These are phyloP conservation scores for Suaeda aralocaspica DNA, from an alignment of 148 eudicot genomes.

Conservation along the genomic window DNA sequence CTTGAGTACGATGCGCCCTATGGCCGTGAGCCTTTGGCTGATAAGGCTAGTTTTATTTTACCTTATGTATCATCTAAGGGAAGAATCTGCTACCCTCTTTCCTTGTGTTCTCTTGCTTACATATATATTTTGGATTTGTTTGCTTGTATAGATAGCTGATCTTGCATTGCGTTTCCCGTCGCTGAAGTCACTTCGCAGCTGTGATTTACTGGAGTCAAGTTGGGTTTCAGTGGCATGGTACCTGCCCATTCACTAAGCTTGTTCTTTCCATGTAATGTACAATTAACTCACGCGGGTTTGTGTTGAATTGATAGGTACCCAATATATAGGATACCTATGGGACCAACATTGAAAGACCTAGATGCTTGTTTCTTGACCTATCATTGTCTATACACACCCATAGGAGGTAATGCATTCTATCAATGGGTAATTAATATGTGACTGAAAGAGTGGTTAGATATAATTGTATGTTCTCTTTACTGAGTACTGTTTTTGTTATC, in stretches of 20 bases:
- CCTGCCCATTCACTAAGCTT: neutral
- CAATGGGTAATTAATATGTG: neutral
- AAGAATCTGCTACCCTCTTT: neutral
- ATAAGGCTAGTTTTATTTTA: slow-evolving; percentile 48
- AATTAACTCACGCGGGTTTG: neutral
- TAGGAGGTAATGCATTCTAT: slow-evolving; percentile 41
- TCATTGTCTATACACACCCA: slow-evolving; percentile 63
- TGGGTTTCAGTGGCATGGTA: slow-evolving; percentile 99
- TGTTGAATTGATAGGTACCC: slow-evolving; percentile 65
- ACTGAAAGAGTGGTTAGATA: neutral
- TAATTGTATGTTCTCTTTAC: neutral
- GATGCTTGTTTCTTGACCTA: slow-evolving; percentile 94
- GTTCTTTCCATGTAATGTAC: neutral
- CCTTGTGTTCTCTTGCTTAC: neutral
- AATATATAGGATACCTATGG: slow-evolving; percentile 86
- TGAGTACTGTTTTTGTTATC: neutral
- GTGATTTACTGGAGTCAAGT: slow-evolving; percentile 64
- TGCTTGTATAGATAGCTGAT: slow-evolving; percentile 47
- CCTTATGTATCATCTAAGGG: neutral
- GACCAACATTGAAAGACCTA: slow-evolving; percentile 71
- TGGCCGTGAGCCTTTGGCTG: slow-evolving; percentile 74
- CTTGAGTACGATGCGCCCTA: slow-evolving; percentile 64
- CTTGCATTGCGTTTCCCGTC: slow-evolving; percentile 61
- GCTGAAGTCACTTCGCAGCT: slow-evolving; percentile 66
- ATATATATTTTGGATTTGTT: slow-evolving; percentile 10